Conservation (phyloP, 2,329 filamentous ascomycete genomes). For the Monosporascus sp. region DNA sequence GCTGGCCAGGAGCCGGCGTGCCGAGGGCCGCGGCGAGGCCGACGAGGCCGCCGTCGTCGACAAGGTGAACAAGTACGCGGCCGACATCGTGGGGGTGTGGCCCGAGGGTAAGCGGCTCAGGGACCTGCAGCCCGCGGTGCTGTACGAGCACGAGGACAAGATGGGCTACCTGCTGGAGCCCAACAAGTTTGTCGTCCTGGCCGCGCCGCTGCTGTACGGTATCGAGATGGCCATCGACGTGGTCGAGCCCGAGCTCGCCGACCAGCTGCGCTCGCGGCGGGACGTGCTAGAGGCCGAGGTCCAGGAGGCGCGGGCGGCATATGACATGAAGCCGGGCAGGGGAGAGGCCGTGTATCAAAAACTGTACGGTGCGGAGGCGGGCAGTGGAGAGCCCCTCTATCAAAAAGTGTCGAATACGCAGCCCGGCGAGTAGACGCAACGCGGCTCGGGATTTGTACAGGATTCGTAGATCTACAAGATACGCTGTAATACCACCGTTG, state of each 20-base stretch:
- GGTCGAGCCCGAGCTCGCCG: conserved; percentile 29
- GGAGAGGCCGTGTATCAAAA: conserved; percentile 25
- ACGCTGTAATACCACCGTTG: conserved; percentile 12
- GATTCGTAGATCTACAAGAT: neutral
- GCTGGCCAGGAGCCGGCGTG: conserved; percentile 22
- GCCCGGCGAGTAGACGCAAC: neutral
- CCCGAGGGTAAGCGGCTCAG: conserved; percentile 31
- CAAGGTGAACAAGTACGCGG: conserved; percentile 32
- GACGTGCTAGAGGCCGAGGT: conserved; percentile 32
- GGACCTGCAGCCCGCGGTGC: conserved; percentile 29
- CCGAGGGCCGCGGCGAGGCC: neutral
- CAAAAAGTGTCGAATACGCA: neutral
- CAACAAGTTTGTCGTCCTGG: conserved; percentile 31
- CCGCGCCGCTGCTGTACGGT: conserved; percentile 35
- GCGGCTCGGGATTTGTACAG: no score
- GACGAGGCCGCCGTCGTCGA: conserved; percentile 13
- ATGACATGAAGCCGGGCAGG: conserved; percentile 6
- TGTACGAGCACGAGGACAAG: conserved; percentile 20
- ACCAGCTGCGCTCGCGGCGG: conserved; percentile 34
- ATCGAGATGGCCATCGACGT: conserved; percentile 39
- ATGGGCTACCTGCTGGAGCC: conserved; percentile 28
- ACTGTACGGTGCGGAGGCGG: conserved; percentile 17
- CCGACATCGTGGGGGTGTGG: conserved; percentile 34
- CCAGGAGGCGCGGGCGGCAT: conserved; percentile 20
- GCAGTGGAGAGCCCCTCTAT: no score